These are phyloP conservation scores for Coniochaeta sp. DNA, from an alignment of 2,329 filamentous ascomycete species.

Conservation along the genomic window DNA sequence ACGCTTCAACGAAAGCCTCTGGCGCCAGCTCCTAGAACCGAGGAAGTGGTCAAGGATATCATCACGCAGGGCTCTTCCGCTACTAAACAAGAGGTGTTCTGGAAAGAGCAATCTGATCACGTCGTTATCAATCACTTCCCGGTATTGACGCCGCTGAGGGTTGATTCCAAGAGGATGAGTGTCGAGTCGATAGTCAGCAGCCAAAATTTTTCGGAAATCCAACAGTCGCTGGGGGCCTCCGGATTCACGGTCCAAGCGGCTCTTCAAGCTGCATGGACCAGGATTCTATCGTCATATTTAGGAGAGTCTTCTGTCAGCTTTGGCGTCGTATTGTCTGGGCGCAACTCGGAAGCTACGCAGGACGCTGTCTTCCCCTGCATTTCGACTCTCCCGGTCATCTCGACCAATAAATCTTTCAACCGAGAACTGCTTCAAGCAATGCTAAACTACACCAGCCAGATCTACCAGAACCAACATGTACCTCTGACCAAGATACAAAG, in stretches of 20 bases:
- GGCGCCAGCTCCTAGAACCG: constrained; percentile 8
- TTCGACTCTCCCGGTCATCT: constrained; percentile 67
- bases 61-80: constrained; percentile 22
- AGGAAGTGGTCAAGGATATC: constrained; percentile 31
- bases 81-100: constrained; percentile 44
- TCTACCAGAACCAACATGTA: constrained; percentile 64
- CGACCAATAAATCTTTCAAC: constrained; percentile 47
- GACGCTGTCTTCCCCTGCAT: constrained; percentile 68
- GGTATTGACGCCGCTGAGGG: constrained; percentile 57
- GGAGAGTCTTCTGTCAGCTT: constrained; percentile 70
- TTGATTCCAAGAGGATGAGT: constrained; percentile 24
- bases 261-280: constrained; percentile 71
- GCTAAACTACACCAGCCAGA: constrained; percentile 54
- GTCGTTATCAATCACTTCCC: constrained; percentile 66
- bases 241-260: constrained; percentile 71
- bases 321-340: constrained; percentile 72
- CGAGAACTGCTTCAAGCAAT: constrained; percentile 50
- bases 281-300: constrained; percentile 66
- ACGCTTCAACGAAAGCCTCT: constrained; percentile 22
- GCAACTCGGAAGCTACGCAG: constrained; percentile 53
- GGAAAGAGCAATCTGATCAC: constrained; percentile 47
- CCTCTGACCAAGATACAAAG: constrained; percentile 66
- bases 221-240: constrained; percentile 42
- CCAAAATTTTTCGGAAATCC: constrained; percentile 37
- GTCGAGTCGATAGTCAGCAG: constrained; percentile 28